Percentiles rank a stretch among this genome's conserved stretches.
Evolutionary conservation across 164 flowering plant species (phyloP).

Genomic region (Protea cynaroides): DNA sequence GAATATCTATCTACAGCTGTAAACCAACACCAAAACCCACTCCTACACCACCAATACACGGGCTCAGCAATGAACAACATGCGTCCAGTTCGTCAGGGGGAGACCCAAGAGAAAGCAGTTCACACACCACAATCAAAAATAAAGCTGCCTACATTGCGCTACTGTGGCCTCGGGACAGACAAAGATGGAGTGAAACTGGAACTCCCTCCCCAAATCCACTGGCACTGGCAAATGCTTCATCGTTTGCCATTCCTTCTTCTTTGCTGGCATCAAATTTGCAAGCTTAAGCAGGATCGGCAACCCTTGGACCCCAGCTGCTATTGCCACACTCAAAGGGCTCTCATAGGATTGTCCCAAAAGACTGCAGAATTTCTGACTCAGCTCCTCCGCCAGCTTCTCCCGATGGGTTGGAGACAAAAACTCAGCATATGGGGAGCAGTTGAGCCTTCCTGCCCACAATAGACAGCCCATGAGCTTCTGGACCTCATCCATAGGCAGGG

Average conservation of each 20-base stretch:
- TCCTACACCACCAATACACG: background rate
- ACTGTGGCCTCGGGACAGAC: conserved; percentile 68
- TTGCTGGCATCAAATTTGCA: conserved; percentile 63
- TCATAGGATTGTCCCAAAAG: conserved; percentile 60
- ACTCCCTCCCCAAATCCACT: conserved; percentile 60
- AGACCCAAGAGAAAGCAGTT: conserved; percentile 1
- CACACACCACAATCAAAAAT: conserved; percentile 34
- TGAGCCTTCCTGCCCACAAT: conserved; percentile 60
- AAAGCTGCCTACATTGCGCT: conserved; percentile 51
- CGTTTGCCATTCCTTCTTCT: conserved; percentile 68
- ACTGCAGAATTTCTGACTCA: conserved; percentile 55
- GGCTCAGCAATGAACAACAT: conserved; percentile 6
- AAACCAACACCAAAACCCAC: background rate
- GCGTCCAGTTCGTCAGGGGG: conserved; percentile 4
- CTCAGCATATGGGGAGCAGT: conserved; percentile 61
- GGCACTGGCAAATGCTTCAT: conserved; percentile 84
- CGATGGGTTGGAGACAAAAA: conserved; percentile 44
- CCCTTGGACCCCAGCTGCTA: conserved; percentile 69
- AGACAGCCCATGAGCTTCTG: conserved; percentile 83
- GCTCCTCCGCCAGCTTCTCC: conserved; percentile 55
- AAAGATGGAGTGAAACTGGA: conserved; percentile 78
- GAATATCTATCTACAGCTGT: conserved; percentile 31
- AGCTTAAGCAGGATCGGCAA: conserved; percentile 70
- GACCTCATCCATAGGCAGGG: conserved; percentile 42
- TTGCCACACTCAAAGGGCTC: conserved; percentile 60